These are phyloP conservation scores for Pyrrhoderma lamaoense DNA, from an alignment of 1,284 basidiomycete genomes.

Conservation along the genomic window DNA sequence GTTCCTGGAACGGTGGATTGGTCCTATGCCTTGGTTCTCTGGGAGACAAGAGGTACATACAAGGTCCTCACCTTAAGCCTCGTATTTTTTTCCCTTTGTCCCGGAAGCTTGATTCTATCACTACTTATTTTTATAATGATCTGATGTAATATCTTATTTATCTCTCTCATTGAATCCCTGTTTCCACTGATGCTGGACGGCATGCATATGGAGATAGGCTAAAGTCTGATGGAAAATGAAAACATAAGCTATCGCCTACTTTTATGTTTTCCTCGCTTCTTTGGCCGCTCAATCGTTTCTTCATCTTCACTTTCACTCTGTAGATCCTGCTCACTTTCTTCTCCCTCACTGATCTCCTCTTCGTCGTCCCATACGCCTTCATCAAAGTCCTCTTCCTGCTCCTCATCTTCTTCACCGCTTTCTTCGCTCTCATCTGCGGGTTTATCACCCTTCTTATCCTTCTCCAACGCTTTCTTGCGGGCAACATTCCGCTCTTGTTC, in stretches of 20 bases:
- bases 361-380: slow-evolving; percentile 50
- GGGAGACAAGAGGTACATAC: neutral
- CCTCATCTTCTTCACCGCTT: slow-evolving; percentile 31
- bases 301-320: slow-evolving; percentile 36
- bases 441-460: slow-evolving; percentile 29
- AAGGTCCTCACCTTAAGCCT: neutral
- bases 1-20: slow-evolving; percentile 41
- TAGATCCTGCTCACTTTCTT: slow-evolving; percentile 37
- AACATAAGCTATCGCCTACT: slow-evolving; percentile 17
- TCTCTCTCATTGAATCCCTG: neutral
- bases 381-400: slow-evolving; percentile 29
- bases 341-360: slow-evolving; percentile 55
- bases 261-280: slow-evolving; percentile 32
- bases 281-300: slow-evolving; percentile 28
- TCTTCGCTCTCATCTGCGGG: slow-evolving; percentile 39
- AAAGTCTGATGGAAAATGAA: neutral
- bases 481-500: slow-evolving; percentile 87
- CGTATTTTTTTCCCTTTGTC: neutral
- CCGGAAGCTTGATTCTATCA: neutral
- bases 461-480: slow-evolving; percentile 54
- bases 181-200: neutral
- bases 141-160: neutral
- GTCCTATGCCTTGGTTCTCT: slow-evolving; percentile 19
- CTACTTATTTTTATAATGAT: neutral
- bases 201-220: neutral